Evolutionary conservation across 2,329 filamentous ascomycete genomes (phyloP), one percentile per base, ranked within the genome.

Genomic region (Scytalidium sp.): DNA sequence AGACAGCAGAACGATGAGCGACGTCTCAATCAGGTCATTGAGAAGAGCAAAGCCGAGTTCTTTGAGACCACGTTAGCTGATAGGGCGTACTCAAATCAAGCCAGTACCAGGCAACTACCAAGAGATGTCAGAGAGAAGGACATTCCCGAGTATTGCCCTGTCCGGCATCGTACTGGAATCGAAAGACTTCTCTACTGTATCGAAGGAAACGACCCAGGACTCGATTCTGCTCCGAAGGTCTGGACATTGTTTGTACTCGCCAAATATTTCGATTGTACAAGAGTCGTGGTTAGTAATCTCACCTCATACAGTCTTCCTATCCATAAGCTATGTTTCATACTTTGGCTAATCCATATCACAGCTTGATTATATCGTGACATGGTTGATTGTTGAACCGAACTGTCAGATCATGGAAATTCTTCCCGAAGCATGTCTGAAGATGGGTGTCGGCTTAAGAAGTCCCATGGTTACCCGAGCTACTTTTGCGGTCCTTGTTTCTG

Each of bases 221-320:
- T 90, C 13, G 79, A 88, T 64, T 87, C 84, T 0, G 85, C 85
- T 0, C 73, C 78, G 10, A 82, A 85, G 13, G 67, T 87, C 32
- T 88, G 82, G 75, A 88, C 84, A 0, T 72, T 87, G n/a, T 78
- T 81, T 27, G 79, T 77, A 3, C 64, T 88, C 8, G 79, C 82
- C 7, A 79, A 80, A 51, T 72, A 82, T 36, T 76, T 86, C 45
- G 79, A 83, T 22, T 78, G 80, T 49, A 61, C 65, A 2, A 54
- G 58, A 3, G 62, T 71, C 7, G 63, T 82, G 19, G 74, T 75
- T 70, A 55, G 56, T 56, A 19, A 15, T 41, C 19, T 7, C 13
- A 19, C 10, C 11, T 40, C 17, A 17, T 1, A n/a, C 17, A 29
- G 63, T 15, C 23, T 23, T 29, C 32, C 32, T 20, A 22, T 3